Evolutionary conservation across 805 yeast genomes (phyloP).

Genomic region (Cyberlindnera subsufficiens): DNA sequence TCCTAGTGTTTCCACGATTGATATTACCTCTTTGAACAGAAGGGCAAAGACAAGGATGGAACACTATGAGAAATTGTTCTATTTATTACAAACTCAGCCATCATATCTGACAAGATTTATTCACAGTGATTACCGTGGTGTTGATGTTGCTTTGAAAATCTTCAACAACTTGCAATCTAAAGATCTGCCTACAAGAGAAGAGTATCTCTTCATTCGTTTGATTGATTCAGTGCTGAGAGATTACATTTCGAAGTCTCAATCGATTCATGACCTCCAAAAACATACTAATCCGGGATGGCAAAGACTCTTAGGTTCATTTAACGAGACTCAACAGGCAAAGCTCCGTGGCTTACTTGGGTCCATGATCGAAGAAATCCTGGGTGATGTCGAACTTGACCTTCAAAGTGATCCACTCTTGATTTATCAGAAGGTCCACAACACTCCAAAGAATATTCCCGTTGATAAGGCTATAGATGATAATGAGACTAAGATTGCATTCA

Average conservation of each 20-base stretch:
- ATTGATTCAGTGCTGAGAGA: constrained; percentile 27
- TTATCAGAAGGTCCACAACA: constrained; percentile 35
- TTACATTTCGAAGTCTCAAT: constrained; percentile 28
- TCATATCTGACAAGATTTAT: constrained; percentile 58
- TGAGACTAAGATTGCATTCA: constrained; percentile 64
- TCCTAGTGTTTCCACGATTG: constrained; percentile 13
- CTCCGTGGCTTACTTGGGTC: constrained; percentile 31
- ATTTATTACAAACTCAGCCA: constrained; percentile 79
- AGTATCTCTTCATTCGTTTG: constrained; percentile 19
- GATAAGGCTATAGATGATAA: constrained; percentile 75
- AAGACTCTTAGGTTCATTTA: constrained; percentile 33
- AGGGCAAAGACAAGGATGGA: constrained; percentile 48
- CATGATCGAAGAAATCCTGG: constrained; percentile 29
- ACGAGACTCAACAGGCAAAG: constrained; percentile 30
- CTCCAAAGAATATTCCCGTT: constrained; percentile 38
- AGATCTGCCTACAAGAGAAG: constrained; percentile 24
- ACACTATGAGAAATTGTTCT: constrained; percentile 71
- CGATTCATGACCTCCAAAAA: constrained; percentile 20
- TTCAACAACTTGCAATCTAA: constrained; percentile 19
- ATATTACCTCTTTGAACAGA: constrained; percentile 24
- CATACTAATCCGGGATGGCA: constrained; percentile 34
- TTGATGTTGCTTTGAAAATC: constrained; percentile 22
- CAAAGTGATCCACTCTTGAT: constrained; percentile 77
- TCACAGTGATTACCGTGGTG: constrained; percentile 26
- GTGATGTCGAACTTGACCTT: constrained; percentile 43